These are phyloP conservation scores for Actinomortierella wolfii DNA, from an alignment of 371 early-diverging fungal species.

Conservation along the genomic window DNA sequence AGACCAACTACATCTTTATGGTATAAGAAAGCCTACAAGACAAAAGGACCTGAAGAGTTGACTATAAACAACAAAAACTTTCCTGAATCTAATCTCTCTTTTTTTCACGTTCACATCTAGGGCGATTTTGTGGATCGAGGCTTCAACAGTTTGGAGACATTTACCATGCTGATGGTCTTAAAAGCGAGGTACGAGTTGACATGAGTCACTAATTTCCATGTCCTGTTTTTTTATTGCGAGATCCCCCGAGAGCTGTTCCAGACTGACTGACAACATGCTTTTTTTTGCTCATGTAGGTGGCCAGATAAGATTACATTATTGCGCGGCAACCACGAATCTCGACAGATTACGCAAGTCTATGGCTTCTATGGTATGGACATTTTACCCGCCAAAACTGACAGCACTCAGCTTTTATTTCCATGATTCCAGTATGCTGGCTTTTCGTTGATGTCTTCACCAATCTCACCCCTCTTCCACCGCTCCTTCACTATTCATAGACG, in stretches of 20 bases:
- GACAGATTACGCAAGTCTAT: constrained; percentile 99
- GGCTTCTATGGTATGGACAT: constrained; percentile 93
- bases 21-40: constrained; percentile 27
- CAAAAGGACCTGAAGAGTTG: neutral
- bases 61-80: neutral
- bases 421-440: too few species aligned
- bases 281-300: constrained; percentile 62
- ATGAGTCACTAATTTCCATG: neutral
- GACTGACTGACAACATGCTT: constrained; percentile 10
- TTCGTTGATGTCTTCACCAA: too few species aligned
- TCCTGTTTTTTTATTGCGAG: too few species aligned
- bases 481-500: too few species aligned
- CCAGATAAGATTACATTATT: constrained; percentile 97
- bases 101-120: constrained; percentile 28
- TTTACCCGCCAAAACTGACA: constrained; percentile 5
- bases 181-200: constrained; percentile 77
- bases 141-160: constrained; percentile 97
- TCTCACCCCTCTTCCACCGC: neutral
- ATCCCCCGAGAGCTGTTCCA: neutral
- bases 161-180: constrained; percentile 90
- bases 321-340: constrained; percentile 98
- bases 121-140: constrained; percentile 99
- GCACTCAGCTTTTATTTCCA: neutral
- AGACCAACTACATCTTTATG: constrained; percentile 99
- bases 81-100: neutral